These are phyloP conservation scores for Phytophthora ohioensis DNA, from an alignment of 352 stramenopile species.

Conservation along the genomic window DNA sequence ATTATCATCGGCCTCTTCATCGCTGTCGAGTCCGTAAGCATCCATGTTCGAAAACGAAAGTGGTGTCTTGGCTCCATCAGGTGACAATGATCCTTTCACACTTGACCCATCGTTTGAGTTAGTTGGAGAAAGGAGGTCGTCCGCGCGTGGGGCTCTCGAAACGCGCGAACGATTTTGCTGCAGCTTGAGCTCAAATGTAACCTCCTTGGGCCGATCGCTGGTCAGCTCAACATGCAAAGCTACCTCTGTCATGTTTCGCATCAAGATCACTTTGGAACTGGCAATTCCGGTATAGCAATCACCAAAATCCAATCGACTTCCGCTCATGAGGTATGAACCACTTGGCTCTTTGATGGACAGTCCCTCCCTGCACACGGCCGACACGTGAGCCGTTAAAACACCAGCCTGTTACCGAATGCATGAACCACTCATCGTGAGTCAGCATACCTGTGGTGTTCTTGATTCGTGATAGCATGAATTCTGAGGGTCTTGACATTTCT, in stretches of 20 bases:
- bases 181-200: conserved; percentile 90
- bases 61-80: conserved; percentile 60
- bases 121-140: conserved; percentile 76
- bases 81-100: conserved; percentile 71
- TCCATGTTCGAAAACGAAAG: conserved; percentile 70
- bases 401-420: not conserved
- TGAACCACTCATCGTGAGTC: not conserved
- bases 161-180: conserved; percentile 75
- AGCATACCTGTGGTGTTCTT: conserved; percentile 85
- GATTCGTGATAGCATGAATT: conserved; percentile 89
- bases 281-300: conserved; percentile 89
- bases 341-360: conserved; percentile 88
- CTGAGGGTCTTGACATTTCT: conserved; percentile 89
- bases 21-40: conserved; percentile 76
- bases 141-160: conserved; percentile 58
- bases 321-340: conserved; percentile 87
- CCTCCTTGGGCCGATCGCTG: conserved; percentile 88
- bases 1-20: conserved; percentile 89
- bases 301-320: conserved; percentile 89
- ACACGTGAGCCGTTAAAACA: not conserved
- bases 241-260: conserved; percentile 88
- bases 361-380: conserved; percentile 65
- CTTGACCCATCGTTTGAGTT: conserved; percentile 82
- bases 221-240: conserved; percentile 86
- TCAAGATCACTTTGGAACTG: conserved; percentile 82